Evolutionary conservation across 176 grass and related monocot genomes (phyloP), one percentile per base, ranked within the genome.

Genomic region (Chloris gayana): DNA sequence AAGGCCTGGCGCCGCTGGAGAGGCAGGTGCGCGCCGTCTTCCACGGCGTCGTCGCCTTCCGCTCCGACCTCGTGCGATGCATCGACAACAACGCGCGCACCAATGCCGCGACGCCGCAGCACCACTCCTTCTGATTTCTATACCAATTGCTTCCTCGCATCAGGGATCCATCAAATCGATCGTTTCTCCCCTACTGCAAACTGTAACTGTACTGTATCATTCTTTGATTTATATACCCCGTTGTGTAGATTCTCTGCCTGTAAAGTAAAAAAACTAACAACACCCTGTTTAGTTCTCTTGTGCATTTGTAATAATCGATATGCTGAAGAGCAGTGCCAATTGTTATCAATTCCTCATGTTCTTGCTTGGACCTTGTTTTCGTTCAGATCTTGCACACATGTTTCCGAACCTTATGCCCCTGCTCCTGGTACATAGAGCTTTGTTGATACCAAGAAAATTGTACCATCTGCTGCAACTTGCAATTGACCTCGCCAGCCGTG

Each of bases 1-100:
- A 94, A 7, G 92, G 88, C 6, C 90, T 98, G 1, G 81, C 83
- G 37, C 90, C 95, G 6, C 80, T 95, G 14, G 95, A 98, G 71
- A 70, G 86, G 54, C 88, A 95, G 88, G 88, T 98, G 60, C 88
- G 95, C 71, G 75, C 75, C 1, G 95, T 98, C 42, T 98, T 98
- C 85, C 95, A 98, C 72, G 64, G 88, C 67, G 72, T 95, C 2
- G 92, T 98, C 15, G 82, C 86, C 34, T 85, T 82, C 78, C 90
- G 92, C 17, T 70, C 79, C 5, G 95, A 93, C 79, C 82, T 98
- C 60, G 50, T 98, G 50, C 70, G 78, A 7, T 84, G 69, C 72
- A 72, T 91, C 18, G 92, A 89, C 69, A 85, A 84, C 73, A 85
- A 72, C 88, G 34, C 86, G 44, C 86, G 86, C 83, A 58, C 66